Conservation (phyloP, 2,329 filamentous ascomycete genomes). For the Ophiostoma sp. region DNA sequence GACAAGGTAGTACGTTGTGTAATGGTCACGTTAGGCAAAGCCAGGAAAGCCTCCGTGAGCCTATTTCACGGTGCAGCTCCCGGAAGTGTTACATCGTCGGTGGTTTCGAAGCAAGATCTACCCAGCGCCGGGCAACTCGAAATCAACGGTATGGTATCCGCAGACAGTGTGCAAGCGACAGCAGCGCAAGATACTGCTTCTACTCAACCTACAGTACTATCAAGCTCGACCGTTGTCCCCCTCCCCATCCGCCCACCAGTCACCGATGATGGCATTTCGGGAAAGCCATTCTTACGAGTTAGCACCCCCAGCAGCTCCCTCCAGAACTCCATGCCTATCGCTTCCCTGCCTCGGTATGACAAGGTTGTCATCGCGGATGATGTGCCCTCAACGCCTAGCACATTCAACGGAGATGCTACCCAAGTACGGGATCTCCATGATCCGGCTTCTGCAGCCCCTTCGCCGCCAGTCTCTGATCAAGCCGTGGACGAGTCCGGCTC, state of each 20-base stretch:
- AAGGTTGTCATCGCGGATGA: neutral
- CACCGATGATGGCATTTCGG: slow-evolving; percentile 49
- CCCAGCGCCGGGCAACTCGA: slow-evolving; percentile 14
- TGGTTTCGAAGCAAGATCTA: slow-evolving; percentile 1
- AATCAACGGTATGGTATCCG: neutral
- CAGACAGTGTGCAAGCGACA: neutral
- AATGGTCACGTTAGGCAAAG: slow-evolving; percentile 34
- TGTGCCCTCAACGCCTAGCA: neutral
- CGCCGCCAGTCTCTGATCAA: neutral
- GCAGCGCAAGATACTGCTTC: neutral
- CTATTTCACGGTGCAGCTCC: neutral
- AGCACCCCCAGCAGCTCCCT: slow-evolving; percentile 33
- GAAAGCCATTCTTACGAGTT: slow-evolving; percentile 50
- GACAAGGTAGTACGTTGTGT: slow-evolving; percentile 45
- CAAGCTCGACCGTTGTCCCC: neutral
- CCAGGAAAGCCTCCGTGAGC: neutral
- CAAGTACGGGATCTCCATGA: neutral
- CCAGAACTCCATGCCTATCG: slow-evolving; percentile 30
- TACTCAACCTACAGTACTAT: neutral
- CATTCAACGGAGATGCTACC: neutral
- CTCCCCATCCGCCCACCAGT: slow-evolving; percentile 30
- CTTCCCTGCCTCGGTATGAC: slow-evolving; percentile 29
- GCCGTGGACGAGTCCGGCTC: neutral
- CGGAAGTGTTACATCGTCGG: slow-evolving; percentile 13
- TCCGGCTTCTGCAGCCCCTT: neutral